Conservation (phyloP, 257 asterid species). For the Solanum dulcamara region DNA sequence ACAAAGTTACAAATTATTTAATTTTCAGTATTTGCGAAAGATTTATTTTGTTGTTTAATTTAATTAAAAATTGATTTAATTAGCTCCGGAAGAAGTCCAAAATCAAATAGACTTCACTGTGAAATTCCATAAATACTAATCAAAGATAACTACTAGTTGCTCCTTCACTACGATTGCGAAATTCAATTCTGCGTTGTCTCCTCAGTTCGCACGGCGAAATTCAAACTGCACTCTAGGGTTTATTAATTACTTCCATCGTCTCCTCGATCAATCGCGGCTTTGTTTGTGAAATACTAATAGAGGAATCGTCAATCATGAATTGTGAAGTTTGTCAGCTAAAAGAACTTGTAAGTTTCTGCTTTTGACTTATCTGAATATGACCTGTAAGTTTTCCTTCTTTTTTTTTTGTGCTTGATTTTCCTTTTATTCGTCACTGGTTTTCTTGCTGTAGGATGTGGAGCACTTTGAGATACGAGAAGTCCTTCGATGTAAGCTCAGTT, state of each 20-base stretch:
- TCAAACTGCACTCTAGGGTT: not conserved
- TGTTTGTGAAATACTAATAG: not conserved
- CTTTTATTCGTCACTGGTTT: not conserved
- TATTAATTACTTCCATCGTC: not conserved
- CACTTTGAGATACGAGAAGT: slow-evolving; percentile 97
- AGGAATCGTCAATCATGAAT: slow-evolving; percentile 33
- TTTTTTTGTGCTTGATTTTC: not conserved
- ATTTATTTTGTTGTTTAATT: not conserved
- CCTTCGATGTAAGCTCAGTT: slow-evolving; percentile 71
- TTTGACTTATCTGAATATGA: not conserved
- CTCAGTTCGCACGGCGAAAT: not conserved
- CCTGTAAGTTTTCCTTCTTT: not conserved
- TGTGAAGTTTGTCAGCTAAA: slow-evolving; percentile 85
- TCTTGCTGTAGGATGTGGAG: slow-evolving; percentile 65
- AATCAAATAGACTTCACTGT: not conserved
- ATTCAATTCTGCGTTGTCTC: not conserved
- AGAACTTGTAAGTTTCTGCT: slow-evolving; percentile 56
- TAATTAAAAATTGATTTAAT: not conserved
- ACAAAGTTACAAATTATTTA: not conserved
- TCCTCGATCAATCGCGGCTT: not conserved
- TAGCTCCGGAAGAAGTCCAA: not conserved
- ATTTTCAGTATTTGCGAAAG: not conserved
- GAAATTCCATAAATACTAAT: not conserved
- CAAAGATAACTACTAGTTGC: not conserved
- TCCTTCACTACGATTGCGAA: not conserved